These are phyloP conservation scores for Phytophthora palmivora DNA, from an alignment of 352 stramenopile species.

Conservation along the genomic window DNA sequence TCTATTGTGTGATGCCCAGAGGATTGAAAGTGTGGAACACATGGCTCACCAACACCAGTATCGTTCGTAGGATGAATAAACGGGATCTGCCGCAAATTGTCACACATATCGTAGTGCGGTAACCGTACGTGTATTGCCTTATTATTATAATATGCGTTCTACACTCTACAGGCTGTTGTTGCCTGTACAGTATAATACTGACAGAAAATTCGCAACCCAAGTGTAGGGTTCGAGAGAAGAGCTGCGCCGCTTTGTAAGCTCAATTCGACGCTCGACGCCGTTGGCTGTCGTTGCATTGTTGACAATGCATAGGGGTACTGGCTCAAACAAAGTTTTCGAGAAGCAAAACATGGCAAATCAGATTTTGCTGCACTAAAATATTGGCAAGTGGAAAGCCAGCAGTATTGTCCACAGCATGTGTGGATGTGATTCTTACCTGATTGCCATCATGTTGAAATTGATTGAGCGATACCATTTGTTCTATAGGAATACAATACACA, in stretches of 20 bases:
- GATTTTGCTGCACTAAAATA: too few species aligned
- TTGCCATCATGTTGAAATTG: too few species aligned
- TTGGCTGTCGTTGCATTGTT: background rate
- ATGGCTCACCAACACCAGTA: background rate
- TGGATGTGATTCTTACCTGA: background rate
- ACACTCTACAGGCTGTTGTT: background rate
- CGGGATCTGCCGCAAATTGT: background rate
- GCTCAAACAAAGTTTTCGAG: background rate
- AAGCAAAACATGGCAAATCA: background rate
- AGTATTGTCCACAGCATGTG: background rate
- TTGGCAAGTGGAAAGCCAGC: background rate
- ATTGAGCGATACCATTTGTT: too few species aligned
- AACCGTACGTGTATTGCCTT: too few species aligned
- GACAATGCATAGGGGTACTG: background rate
- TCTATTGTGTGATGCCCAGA: conserved; percentile 3
- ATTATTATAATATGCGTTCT: too few species aligned
- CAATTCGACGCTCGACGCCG: background rate
- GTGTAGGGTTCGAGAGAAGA: background rate
- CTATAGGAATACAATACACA: too few species aligned
- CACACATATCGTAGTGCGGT: too few species aligned
- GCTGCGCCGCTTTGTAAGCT: background rate
- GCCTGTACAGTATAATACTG: background rate
- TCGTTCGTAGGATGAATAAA: conserved; percentile 2
- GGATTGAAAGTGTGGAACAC: conserved; percentile 2
- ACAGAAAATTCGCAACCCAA: background rate